phyloP scores from a whole-genome alignment of 2,329 filamentous ascomycete genomes.

The Fusarium pseudograminearum region DNA sequence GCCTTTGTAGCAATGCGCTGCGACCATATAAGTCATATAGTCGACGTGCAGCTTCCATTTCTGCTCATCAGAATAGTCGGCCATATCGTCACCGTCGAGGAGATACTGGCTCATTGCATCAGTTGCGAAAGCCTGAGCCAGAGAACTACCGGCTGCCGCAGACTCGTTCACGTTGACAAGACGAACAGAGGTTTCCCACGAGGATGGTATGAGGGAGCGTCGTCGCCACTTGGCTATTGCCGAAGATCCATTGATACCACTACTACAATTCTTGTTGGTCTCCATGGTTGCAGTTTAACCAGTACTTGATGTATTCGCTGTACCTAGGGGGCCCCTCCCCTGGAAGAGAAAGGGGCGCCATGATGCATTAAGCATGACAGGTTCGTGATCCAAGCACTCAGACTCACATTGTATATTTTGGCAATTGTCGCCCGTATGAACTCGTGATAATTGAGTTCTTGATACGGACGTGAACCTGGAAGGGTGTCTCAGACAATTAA shows the following conservation, averaged over 20 bases:
- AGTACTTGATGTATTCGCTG: constrained; percentile 37
- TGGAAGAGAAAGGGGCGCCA: constrained; percentile 34
- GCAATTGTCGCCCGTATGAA: constrained; percentile 69
- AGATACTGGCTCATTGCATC: constrained; percentile 82
- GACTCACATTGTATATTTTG: constrained; percentile 63
- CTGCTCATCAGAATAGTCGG: constrained; percentile 70
- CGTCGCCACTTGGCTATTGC: constrained; percentile 48
- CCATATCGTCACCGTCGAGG: constrained; percentile 76
- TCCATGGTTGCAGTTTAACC: constrained; percentile 58
- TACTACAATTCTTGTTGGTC: constrained; percentile 49
- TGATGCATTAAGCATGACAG: constrained; percentile 42
- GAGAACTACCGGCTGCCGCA: constrained; percentile 75
- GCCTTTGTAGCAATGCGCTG: constrained; percentile 79
- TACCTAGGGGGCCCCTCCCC: constrained; percentile 40
- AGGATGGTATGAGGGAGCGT: constrained; percentile 64
- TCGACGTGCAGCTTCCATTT: constrained; percentile 82
- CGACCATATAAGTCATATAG: constrained; percentile 82
- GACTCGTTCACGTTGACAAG: constrained; percentile 74
- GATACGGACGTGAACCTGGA: constrained; percentile 69
- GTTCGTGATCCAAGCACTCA: constrained; percentile 22
- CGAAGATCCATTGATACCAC: constrained; percentile 25
- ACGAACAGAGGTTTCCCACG: constrained; percentile 70
- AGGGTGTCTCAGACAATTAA: constrained; percentile 68
- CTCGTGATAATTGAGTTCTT: constrained; percentile 65
- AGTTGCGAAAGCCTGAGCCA: constrained; percentile 81